phyloP scores from a whole-genome alignment of 2,329 filamentous ascomycete species.

The Rutstroemia sydowiana region DNA sequence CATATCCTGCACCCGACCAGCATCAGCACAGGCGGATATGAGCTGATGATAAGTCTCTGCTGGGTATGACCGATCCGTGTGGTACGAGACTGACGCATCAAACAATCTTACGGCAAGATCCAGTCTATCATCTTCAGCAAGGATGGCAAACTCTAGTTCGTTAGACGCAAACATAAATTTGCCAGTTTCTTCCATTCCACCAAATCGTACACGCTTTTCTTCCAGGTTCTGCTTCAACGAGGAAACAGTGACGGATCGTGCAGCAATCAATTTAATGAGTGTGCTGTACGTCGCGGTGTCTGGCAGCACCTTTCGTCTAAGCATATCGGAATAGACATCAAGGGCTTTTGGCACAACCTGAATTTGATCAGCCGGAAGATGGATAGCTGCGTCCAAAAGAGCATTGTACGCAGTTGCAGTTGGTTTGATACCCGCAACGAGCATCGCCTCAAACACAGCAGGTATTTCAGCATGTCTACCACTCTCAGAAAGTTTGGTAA shows the following conservation, averaged over 20 bases:
- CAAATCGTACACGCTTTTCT: constrained; percentile 75
- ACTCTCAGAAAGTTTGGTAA: constrained; percentile 64
- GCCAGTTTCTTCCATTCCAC: constrained; percentile 74
- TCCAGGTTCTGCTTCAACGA: constrained; percentile 67
- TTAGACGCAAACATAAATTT: constrained; percentile 85
- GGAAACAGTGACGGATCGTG: constrained; percentile 71
- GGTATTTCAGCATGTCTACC: constrained; percentile 82
- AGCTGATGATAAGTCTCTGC: constrained; percentile 78
- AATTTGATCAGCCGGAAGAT: constrained; percentile 69
- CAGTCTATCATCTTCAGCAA: constrained; percentile 80
- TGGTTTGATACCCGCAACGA: constrained; percentile 73
- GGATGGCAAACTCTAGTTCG: constrained; percentile 78
- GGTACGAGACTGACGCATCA: constrained; percentile 59
- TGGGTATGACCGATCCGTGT: constrained; percentile 56
- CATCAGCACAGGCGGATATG: constrained; percentile 78
- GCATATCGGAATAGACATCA: constrained; percentile 95
- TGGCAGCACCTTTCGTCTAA: constrained; percentile 72
- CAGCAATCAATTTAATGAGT: constrained; percentile 73
- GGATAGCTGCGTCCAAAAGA: constrained; percentile 75
- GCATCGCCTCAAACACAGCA: constrained; percentile 81
- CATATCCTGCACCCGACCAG: constrained; percentile 81
- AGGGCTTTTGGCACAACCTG: constrained; percentile 86
- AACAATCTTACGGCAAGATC: constrained; percentile 82
- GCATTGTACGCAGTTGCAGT: constrained; percentile 87
- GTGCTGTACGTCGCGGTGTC: constrained; percentile 84